phyloP scores from a whole-genome alignment of 306 rosid genomes.

The Phaseolus lunatus region DNA sequence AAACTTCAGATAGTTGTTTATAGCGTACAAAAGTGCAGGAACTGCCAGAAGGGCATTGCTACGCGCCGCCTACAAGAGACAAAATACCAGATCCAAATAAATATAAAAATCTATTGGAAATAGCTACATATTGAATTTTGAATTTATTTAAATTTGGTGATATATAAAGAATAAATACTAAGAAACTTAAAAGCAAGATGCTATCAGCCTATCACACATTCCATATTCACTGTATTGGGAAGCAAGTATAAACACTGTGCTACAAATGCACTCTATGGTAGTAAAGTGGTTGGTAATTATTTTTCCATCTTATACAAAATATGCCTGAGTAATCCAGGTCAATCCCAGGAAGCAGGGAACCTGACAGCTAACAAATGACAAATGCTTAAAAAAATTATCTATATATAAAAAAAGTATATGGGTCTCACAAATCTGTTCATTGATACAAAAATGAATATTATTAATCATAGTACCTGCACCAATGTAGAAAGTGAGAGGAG shows the following conservation, averaged over 20 bases:
- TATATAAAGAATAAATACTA: neutral
- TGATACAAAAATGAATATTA: slow-evolving; percentile 29
- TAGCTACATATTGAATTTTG: slow-evolving; percentile 10
- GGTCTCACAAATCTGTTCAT: slow-evolving; percentile 17
- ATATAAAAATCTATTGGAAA: slow-evolving; percentile 34
- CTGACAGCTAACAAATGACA: slow-evolving; percentile 14
- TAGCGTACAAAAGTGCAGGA: slow-evolving; percentile 95
- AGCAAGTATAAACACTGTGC: neutral
- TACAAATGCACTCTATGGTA: slow-evolving; percentile 7
- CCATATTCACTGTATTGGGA: neutral
- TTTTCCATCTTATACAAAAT: slow-evolving; percentile 17
- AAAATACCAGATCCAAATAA: slow-evolving; percentile 40
- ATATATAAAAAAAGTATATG: slow-evolving; percentile 30
- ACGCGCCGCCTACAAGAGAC: slow-evolving; percentile 88
- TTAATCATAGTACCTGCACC: slow-evolving; percentile 68
- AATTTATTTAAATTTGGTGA: slow-evolving; percentile 23
- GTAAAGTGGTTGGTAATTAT: neutral
- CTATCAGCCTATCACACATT: neutral
- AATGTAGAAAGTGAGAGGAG: slow-evolving; percentile 90
- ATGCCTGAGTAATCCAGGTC: slow-evolving; percentile 25
- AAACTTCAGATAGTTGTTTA: slow-evolving; percentile 97
- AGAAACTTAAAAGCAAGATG: slow-evolving; percentile 24
- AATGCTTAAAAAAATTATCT: slow-evolving; percentile 19
- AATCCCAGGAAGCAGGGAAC: slow-evolving; percentile 34
- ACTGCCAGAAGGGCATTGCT: slow-evolving; percentile 94